Percentiles rank a stretch among this genome's conserved stretches.
Evolutionary conservation across 306 rosid species (phyloP).

Genomic region (Glycine soja): DNA sequence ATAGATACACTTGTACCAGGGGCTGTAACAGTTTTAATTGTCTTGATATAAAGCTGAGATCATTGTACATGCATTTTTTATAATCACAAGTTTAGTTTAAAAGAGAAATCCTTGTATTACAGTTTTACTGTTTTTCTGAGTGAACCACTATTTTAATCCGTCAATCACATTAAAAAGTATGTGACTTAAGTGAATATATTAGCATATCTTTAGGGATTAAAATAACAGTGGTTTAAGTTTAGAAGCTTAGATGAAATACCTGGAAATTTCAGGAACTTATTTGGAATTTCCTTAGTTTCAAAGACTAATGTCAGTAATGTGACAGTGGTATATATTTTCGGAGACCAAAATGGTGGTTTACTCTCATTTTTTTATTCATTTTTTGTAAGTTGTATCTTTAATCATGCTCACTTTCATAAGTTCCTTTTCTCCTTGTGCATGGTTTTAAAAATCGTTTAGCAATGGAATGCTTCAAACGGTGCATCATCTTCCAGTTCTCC

Average conservation of each 20-base stretch:
- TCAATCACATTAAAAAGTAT: not conserved
- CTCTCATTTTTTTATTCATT: not conserved
- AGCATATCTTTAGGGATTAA: too few relatives aligned
- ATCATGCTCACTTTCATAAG: not conserved
- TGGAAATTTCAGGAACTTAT: not conserved
- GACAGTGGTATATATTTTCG: not conserved
- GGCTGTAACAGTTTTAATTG: not conserved
- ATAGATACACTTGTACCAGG: not conserved
- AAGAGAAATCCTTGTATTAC: not conserved
- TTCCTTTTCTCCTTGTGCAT: slow-evolving; percentile 23
- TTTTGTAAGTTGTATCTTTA: slow-evolving; percentile 2
- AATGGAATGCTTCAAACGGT: slow-evolving; percentile 49
- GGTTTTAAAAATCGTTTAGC: slow-evolving; percentile 48
- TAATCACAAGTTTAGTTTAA: not conserved
- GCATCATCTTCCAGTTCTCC: slow-evolving; percentile 48
- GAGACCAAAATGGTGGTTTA: not conserved
- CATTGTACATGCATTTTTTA: not conserved
- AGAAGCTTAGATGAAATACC: too few relatives aligned
- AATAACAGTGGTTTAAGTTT: too few relatives aligned
- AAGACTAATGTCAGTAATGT: not conserved
- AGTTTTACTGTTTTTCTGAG: not conserved
- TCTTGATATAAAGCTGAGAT: not conserved
- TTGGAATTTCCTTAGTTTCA: not conserved
- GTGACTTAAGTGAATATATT: not conserved
- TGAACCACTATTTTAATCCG: not conserved